phyloP scores from a whole-genome alignment of 2,329 filamentous ascomycete genomes.

The Fusarium beomiforme region DNA sequence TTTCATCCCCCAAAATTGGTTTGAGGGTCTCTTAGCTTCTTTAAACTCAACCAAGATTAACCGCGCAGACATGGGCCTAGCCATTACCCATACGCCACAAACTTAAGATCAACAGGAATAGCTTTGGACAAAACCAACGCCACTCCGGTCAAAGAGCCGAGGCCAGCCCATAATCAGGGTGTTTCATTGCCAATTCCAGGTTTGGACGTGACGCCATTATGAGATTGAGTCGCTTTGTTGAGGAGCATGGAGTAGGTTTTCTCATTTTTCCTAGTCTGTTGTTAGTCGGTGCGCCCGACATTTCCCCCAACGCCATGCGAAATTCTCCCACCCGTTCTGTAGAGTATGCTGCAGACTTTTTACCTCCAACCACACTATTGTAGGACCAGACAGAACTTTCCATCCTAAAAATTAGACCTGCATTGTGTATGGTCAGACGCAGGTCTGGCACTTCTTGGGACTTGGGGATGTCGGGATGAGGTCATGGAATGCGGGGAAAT shows the following conservation, averaged over 20 bases:
- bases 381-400: constrained; percentile 12
- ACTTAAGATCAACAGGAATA: constrained; percentile 23
- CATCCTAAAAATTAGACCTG: constrained; percentile 7
- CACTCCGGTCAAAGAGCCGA: constrained; percentile 33
- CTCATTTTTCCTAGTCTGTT: constrained; percentile 5
- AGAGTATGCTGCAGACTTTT: constrained; percentile 22
- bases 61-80: constrained; percentile 29
- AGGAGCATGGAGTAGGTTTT: constrained; percentile 16
- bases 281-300: constrained; percentile 21
- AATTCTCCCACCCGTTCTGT: constrained; percentile 12
- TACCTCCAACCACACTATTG: constrained; percentile 1
- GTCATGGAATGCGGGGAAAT: constrained; percentile 50
- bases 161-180: constrained; percentile 27
- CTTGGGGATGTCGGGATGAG: constrained; percentile 43
- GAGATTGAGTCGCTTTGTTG: constrained; percentile 30
- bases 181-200: constrained; percentile 35
- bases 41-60: constrained; percentile 37
- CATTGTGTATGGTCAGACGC: constrained; percentile 36
- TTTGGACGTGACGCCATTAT: constrained; percentile 27
- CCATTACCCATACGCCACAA: constrained; percentile 21
- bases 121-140: constrained; percentile 13
- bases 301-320: constrained; percentile 31
- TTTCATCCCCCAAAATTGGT: neutral
- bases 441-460: constrained; percentile 36
- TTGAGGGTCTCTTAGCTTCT: neutral